phyloP scores from a whole-genome alignment of 352 stramenopile species.

The Nothophytophthora sp. region DNA sequence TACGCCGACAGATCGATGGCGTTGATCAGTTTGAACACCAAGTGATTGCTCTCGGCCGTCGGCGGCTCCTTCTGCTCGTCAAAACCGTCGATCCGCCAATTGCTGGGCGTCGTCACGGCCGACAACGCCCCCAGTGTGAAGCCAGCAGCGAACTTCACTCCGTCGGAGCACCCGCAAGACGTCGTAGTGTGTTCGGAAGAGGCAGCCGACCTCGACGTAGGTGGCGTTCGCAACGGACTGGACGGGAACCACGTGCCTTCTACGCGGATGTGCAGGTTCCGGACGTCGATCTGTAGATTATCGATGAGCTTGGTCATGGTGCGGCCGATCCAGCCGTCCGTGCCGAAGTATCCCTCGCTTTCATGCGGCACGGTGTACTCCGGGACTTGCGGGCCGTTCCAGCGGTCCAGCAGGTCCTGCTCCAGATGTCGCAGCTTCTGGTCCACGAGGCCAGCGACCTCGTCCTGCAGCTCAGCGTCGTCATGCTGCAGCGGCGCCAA shows the following conservation, averaged over 20 bases:
- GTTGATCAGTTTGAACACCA: constrained; percentile 90
- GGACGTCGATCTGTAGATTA: constrained; percentile 88
- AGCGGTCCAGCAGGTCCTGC: constrained; percentile 81
- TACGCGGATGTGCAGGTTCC: constrained; percentile 87
- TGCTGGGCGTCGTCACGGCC: constrained; percentile 83
- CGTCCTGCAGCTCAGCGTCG: constrained; percentile 71
- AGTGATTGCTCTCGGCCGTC: constrained; percentile 39
- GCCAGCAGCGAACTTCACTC: constrained; percentile 73
- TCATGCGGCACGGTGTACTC: constrained; percentile 70
- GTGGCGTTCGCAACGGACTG: constrained; percentile 20
- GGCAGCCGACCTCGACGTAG: constrained; percentile 12
- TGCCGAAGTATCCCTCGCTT: constrained; percentile 88
- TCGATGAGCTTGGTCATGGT: constrained; percentile 92
- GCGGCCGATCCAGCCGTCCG: constrained; percentile 85
- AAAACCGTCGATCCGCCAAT: constrained; percentile 81
- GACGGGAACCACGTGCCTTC: constrained; percentile 73
- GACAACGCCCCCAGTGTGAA: constrained; percentile 83
- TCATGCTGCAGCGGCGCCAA: constrained; percentile 72
- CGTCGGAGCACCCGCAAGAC: constrained; percentile 1
- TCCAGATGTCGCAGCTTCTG: constrained; percentile 74
- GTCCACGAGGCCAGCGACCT: constrained; percentile 48
- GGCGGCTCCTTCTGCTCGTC: constrained; percentile 40
- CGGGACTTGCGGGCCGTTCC: constrained; percentile 66
- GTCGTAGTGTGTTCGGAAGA: constrained; percentile 13
- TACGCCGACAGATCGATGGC: constrained; percentile 86